Evolutionary conservation across 306 rosid genomes (phyloP), one percentile per base, ranked within the genome.

Genomic region (Lablab purpureus): DNA sequence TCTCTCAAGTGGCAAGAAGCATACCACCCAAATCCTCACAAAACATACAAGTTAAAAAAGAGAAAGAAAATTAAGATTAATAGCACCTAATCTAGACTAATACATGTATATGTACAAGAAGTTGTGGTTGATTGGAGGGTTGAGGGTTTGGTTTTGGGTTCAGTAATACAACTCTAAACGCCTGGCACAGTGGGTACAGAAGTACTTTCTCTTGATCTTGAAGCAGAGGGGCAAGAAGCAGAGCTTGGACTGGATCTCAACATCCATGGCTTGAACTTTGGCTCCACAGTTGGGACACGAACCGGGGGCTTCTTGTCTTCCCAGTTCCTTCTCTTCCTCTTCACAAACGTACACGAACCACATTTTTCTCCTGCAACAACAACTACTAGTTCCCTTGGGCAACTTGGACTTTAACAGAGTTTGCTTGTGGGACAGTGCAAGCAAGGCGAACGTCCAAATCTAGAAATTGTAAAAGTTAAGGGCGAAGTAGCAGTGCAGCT

Each of bases 251-350:
- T 83, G 84, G 18, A 83, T 81, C 79, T 95, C 98, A 2, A 93
- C 94, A 46, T 93, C 98, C 78, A 81, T 73, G 71, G 90, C 96
- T 74, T 87, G 84, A 43, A 95, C 99, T 69, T 95, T 95, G 21
- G 96, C 99, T 10, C 87, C 85, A 64, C 99, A 95, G 84, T 81
- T 56, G 72, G 99, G 99, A 45, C 99, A 95, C 0, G 90, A 84
- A 15, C 99, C 99, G 0, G 98, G 92, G 0, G 97, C 99, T 82
- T 87, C 79, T 69, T 93, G 97, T 74, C 86, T 81, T 3, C 92
- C 94, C 2, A 95, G 51, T 73, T 95, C 93, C 87, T 59, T 89
- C 89, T 91, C 88, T 68, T 90, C 86, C 60, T 82, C 98, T 0
- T 90, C 90, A 27, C 93, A 93, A 8, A 93, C 91, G 56, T 76